A percentile compares a stretch with the other conserved stretches of the same genome.
Conservation (phyloP, 495 filamentous ascomycete genomes). For the Articulospora tetracladia region DNA sequence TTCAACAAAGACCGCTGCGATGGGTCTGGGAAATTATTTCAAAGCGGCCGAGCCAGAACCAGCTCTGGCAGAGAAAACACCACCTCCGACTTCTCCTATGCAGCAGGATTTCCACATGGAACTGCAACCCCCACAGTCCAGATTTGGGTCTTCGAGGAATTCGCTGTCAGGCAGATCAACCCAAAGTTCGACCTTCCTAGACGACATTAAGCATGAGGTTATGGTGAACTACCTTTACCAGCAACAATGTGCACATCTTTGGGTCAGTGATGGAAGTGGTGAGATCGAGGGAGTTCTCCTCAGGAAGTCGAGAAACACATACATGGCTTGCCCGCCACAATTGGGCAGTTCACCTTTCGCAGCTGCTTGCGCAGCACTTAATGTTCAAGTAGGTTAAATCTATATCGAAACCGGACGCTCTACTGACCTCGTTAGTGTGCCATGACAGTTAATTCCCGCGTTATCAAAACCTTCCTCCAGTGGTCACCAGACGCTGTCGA, state of each 20-base stretch:
- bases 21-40: slow-evolving; percentile 62
- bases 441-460: slow-evolving; percentile 76
- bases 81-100: slow-evolving; percentile 10
- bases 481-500: slow-evolving; percentile 68
- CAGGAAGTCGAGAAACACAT: slow-evolving; percentile 59
- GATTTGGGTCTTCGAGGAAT: slow-evolving; percentile 43
- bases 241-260: slow-evolving; percentile 66
- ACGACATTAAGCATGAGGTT: slow-evolving; percentile 78
- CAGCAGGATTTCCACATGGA: slow-evolving; percentile 34
- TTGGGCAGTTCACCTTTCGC: slow-evolving; percentile 55
- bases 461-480: slow-evolving; percentile 69
- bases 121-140: slow-evolving; percentile 41
- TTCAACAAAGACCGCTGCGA: slow-evolving; percentile 29
- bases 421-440: slow-evolving; percentile 47
- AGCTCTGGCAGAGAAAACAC: slow-evolving; percentile 22
- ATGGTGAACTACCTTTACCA: slow-evolving; percentile 83
- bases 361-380: slow-evolving; percentile 59
- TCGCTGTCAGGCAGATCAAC: slow-evolving; percentile 46
- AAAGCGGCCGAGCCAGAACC: slow-evolving; percentile 44
- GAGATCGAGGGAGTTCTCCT: slow-evolving; percentile 69
- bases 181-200: slow-evolving; percentile 54
- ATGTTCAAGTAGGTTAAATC: slow-evolving; percentile 54
- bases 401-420: background rate
- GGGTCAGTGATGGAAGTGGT: slow-evolving; percentile 63
- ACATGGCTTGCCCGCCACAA: slow-evolving; percentile 65